phyloP scores from a whole-genome alignment of 192 early-diverging fungal genomes.

The Coemansia umbellata region DNA sequence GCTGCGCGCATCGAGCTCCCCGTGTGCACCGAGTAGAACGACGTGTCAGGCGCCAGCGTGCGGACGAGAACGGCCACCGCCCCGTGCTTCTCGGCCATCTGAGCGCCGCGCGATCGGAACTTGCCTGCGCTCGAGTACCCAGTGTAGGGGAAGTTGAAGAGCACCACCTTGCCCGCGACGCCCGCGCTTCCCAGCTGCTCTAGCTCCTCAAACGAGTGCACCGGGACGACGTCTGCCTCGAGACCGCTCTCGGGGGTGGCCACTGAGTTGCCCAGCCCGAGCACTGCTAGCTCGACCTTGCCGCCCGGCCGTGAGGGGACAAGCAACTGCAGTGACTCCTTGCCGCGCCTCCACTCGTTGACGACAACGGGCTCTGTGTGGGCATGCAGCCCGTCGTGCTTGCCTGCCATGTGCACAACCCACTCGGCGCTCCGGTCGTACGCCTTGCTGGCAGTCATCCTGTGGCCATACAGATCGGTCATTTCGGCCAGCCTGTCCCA shows the following conservation, averaged over 20 bases:
- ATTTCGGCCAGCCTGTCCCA: conserved; percentile 64
- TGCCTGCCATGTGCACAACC: conserved; percentile 50
- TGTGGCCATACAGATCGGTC: conserved; percentile 59
- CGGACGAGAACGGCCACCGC: conserved; percentile 55
- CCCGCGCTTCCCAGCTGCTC: conserved; percentile 28
- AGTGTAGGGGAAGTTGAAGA: conserved; percentile 50
- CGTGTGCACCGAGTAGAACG: conserved; percentile 54
- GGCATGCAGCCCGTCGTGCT: conserved; percentile 42
- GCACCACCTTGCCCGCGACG: conserved; percentile 51
- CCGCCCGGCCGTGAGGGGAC: conserved; percentile 46
- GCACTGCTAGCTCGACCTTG: conserved; percentile 42
- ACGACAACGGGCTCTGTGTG: conserved; percentile 56
- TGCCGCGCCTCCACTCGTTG: conserved; percentile 52
- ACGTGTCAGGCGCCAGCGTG: conserved; percentile 47
- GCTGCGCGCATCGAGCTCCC: conserved; percentile 45
- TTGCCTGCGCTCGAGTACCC: conserved; percentile 14
- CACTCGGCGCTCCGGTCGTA: conserved; percentile 55
- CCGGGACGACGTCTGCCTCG: conserved; percentile 53
- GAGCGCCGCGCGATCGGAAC: conserved; percentile 32
- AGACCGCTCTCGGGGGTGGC: conserved; percentile 43
- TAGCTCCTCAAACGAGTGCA: conserved; percentile 52
- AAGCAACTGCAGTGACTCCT: conserved; percentile 55
- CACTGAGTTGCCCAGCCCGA: conserved; percentile 54
- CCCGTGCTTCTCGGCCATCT: conserved; percentile 46
- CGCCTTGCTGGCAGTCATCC: conserved; percentile 51